Evolutionary conservation across 148 eudicot species (phyloP), one percentile per base, ranked within the genome.

Genomic region (Fagopyrum esculentum): DNA sequence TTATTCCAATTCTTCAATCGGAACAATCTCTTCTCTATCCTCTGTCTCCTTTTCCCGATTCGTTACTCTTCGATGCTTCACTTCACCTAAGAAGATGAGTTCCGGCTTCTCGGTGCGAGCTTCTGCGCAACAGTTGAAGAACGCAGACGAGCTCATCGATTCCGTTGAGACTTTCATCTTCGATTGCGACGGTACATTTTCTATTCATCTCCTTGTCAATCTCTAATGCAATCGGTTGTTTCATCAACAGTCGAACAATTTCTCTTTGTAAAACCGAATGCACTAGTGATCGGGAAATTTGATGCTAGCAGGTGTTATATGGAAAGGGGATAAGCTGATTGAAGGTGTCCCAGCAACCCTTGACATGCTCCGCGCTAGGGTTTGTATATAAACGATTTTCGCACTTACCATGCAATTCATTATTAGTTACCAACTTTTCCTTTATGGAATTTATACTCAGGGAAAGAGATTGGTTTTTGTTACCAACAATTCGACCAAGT

Each of bases 401-500:
- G 2, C 11, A 46, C 6, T 75, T 19, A 64, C 45, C 19, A 75
- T 3, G 2, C 35, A 3, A 59, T 19, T n/a, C 0, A 63, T 2
- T 9, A 6, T 66, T 15, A 40, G 71, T 35, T 66, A 64, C 9
- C 19, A 12, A 71, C 35, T 44, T 71, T 47, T 45, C 47, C 12
- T 70, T 70, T 45, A 16, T 19, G 74, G 29, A 0, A 17, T 71
- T 48, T n/a, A 74, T 78, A 15, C 76, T 47, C 81, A 95, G 98
- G 98, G 98, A 6, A 92, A 95, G 80, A 89, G 93, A 79, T 78
- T 95, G 80, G 91, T 95, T 54, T 95, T 95, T 85, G 98, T 95
- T 73, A 95, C 98, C 72, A 95, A 95, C 81, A 95, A 95, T 85
- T 95, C 98, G n/a, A 95, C 98, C 72, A 95, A 95, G 83, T 95